Evolutionary conservation across 306 rosid genomes (phyloP), one percentile per base, ranked within the genome.

Genomic region (Rosa lucieae): DNA sequence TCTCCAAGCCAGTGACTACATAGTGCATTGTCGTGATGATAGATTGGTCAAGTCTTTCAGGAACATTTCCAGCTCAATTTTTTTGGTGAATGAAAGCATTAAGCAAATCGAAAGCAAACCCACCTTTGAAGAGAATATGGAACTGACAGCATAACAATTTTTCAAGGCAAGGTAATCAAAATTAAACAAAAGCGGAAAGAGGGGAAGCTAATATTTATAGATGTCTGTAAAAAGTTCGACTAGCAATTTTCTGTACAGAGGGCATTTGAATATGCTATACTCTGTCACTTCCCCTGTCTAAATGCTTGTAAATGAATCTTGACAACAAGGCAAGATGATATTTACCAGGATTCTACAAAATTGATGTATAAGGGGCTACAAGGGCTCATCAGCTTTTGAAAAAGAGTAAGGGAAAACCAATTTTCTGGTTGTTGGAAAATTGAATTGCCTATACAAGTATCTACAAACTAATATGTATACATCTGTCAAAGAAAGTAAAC

Each of bases 401-500:
- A 61, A 44, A 68, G 67, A 43, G 32, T 29, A 29, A 1, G 48
- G 73, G 66, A 75, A 73, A 67, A 70, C 86, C 81, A 71, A 78
- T 67, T 80, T 80, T 78, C 82, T 78, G 82, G 84, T 51, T 70
- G 59, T 48, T 15, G 82, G 81, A 88, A 92, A 90, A 86, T 84
- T 86, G 87, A 74, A 85, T 80, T 67, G 84, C 76, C 90, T 94
- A 79, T 88, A 92, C 87, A 90, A 74, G 70, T 82, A 89, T 89
- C 80, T 89, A 92, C 93, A 87, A 72, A 86, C 47, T 47, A 77
- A 72, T 58, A 73, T 73, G 82, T 79, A 74, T 80, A 70, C 69
- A 74, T 68, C 62, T 68, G 62, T 53, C 74, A 47, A 70, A 56
- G 63, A 35, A 71, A 61, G 17, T 8, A 37, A 71, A 75, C 43